phyloP scores from a whole-genome alignment of 2,329 filamentous ascomycete species.

The Ophiostoma sp. region DNA sequence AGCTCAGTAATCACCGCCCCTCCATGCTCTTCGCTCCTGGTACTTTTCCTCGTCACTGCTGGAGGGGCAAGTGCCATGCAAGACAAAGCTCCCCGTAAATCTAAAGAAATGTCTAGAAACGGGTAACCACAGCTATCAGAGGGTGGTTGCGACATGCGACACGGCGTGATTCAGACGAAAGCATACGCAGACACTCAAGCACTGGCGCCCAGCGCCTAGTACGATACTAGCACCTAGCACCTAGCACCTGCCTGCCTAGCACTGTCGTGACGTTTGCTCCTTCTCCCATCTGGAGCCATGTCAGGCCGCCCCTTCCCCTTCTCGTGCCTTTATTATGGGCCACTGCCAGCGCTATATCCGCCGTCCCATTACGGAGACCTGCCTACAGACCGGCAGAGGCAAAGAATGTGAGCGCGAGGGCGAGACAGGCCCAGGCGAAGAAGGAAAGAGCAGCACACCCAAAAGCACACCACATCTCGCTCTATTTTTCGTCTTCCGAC shows the following conservation, averaged over 20 bases:
- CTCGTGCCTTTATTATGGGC: neutral
- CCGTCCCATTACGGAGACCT: neutral
- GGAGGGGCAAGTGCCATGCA: neutral
- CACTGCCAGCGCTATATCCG: conserved; percentile 6
- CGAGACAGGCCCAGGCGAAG: neutral
- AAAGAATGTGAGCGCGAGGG: neutral
- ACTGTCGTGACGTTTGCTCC: conserved; percentile 1
- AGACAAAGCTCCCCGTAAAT: too few relatives aligned
- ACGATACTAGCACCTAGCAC: too few relatives aligned
- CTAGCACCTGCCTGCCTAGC: neutral
- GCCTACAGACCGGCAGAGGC: too few relatives aligned
- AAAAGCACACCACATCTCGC: conserved; percentile 8
- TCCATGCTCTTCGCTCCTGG: conserved; percentile 10
- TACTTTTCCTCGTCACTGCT: neutral
- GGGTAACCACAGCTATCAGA: neutral
- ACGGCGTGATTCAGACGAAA: neutral
- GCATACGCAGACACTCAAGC: neutral
- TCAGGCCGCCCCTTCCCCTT: conserved; percentile 10
- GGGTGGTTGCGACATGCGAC: neutral
- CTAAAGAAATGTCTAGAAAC: too few relatives aligned
- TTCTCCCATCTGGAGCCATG: neutral
- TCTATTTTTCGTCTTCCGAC: too few relatives aligned
- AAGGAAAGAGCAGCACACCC: neutral
- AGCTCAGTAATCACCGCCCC: neutral
- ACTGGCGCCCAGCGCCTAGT: too few relatives aligned